Base-by-base conservation (phyloP, 2,329 filamentous ascomycete genomes). In the Aspergillus fijiensis region DNA sequence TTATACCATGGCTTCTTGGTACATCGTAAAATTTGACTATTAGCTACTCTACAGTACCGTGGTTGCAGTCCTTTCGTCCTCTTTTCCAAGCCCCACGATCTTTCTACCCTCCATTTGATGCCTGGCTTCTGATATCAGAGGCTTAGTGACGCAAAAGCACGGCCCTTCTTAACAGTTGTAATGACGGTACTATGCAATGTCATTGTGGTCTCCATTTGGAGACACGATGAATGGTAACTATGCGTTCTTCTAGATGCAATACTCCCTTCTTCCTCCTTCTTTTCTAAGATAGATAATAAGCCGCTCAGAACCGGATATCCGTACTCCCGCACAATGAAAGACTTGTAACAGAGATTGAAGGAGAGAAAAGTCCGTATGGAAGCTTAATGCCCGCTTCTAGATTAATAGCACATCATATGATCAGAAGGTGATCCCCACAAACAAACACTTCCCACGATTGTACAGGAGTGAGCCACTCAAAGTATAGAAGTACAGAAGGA, bases 231-330 rank as follows among this genome's bases (percentile, higher is more conserved):
- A 45, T 19, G 6, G 6, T 45, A 16, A 7, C 19, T 45, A 45
- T 45, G 39, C 39, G 6, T n/a, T 45, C 6, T 6, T 19, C 16
- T 16, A 12, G 16, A 45, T 16, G 16, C 6, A 6, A 49, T 12
- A 21, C 27, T 9, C 25, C 21, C 1, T 14, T 19, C 31, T 33
- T 51, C 53, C 56, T 51, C 45, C 33, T 61, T 29, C 45, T 53
- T 62, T 57, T 33, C 48, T 27, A 51, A 45, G 2, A 19, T 19
- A 6, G 14, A 51, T 27, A 56, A 54, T 55, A 56, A 25, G 25
- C 56, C 45, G 57, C 58, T 59, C 59, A 58, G 49, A 50, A 12
- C 48, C 23, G 29, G 48, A 57, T 57, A 58, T 56, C 58, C 51
- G 39, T 59, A 60, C 61, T 60, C 55, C 47, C 35, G 55, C 56